Base-by-base conservation (phyloP, 768 basidiomycete species). In the Collybia nuda region DNA sequence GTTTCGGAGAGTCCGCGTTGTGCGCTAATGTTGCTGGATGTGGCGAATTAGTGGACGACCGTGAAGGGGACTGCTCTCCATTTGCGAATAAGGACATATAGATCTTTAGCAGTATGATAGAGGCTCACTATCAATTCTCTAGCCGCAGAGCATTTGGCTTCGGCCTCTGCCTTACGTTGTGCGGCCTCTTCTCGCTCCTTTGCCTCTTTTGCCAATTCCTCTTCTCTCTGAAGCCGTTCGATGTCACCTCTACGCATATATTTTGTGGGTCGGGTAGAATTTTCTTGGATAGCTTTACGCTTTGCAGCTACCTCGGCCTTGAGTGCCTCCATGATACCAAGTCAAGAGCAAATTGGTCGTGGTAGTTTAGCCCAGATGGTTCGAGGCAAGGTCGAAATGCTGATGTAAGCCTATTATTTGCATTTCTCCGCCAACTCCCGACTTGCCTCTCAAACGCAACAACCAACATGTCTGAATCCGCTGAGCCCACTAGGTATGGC, bases 191-290 rank as follows among this genome's bases (percentile, higher is more conserved):
- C 59, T 18, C 53, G 56, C 29, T 55, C 54, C 23, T 58, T 63
- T 56, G 72, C 72, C 62, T 76, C 70, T 47, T 56, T 59, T 47
- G 52, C 71, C 39, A 68, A 71, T 44, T 56, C 62, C 57, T 73
- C 75, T 52, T 76, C 69, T 32, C 32, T 32, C 56, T 78, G 77
- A 55, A 90, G 63, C 18, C 80, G 81, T 56, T 98, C 94, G 12
- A 97, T 68, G n/a, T 98, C 96, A 15, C 90, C 91, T 56, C 88
- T 80, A 36, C 90, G 84, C 82, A 97, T 81, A 67, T 98, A 98
- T 71, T 98, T 97, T 18, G 75, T 80, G 0, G 87, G 81, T 5
- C 85, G 73, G n/a, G 63, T 59, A 37, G 63, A 53, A n/a, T 76
- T 78, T 11, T 79, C 72, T 40, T 78, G 70, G 2, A 90, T 67